These are phyloP conservation scores for Combretum micranthum DNA, from an alignment of 345 rosid genomes.

Conservation along the genomic window DNA sequence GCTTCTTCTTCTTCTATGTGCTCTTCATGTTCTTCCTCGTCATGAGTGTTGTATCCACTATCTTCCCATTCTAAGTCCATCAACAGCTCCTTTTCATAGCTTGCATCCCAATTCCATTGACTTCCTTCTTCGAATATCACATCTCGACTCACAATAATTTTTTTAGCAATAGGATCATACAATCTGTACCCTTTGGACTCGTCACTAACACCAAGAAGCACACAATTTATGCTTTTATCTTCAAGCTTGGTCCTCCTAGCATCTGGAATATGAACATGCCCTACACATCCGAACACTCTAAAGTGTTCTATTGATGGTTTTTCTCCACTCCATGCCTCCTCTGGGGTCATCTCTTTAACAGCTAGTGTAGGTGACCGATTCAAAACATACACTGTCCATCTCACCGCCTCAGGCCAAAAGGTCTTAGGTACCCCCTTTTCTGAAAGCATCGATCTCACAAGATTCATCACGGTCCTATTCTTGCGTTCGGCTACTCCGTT, in stretches of 20 bases:
- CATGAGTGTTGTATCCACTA: background rate
- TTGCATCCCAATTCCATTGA: constrained; percentile 2
- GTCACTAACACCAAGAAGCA: constrained; percentile 3
- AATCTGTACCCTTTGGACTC: constrained; percentile 1
- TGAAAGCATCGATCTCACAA: too few species aligned
- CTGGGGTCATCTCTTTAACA: background rate
- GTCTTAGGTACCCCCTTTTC: too few species aligned
- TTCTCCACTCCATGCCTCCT: background rate
- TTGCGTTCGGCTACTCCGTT: too few species aligned
- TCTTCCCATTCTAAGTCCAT: background rate
- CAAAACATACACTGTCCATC: background rate
- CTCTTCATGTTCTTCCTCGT: background rate
- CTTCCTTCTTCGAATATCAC: too few species aligned
- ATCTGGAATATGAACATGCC: constrained; percentile 4
- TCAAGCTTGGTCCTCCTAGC: background rate
- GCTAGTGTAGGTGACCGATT: background rate
- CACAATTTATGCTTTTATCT: background rate
- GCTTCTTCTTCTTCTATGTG: fast-evolving
- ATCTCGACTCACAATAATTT: background rate
- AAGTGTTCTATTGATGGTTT: too few species aligned
- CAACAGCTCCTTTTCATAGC: background rate
- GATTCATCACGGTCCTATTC: too few species aligned
- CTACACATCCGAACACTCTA: too few species aligned
- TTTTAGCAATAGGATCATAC: background rate
- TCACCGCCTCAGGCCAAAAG: background rate